Evolutionary conservation across 345 rosid species (phyloP).

Genomic region (Acer negundo): DNA sequence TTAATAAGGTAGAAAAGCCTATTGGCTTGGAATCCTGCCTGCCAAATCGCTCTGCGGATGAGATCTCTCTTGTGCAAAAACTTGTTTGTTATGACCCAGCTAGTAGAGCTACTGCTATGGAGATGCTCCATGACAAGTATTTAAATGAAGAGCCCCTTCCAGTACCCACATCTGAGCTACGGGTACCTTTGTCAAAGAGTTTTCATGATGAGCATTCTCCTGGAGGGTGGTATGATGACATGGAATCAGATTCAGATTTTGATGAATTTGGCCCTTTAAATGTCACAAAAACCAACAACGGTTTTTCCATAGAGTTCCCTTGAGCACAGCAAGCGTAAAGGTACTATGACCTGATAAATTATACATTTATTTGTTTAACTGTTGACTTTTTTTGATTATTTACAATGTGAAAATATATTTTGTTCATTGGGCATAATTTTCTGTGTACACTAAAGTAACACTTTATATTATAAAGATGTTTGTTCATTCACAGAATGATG

Average conservation of each 20-base stretch:
- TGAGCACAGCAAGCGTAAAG: conserved; percentile 23
- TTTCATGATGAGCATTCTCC: conserved; percentile 64
- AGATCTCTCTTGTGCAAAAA: conserved; percentile 61
- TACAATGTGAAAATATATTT: neutral
- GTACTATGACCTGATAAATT: conserved; percentile 4
- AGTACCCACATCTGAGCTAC: conserved; percentile 60
- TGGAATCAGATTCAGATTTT: conserved; percentile 67
- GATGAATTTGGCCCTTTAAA: conserved; percentile 59
- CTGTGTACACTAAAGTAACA: neutral
- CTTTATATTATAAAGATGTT: neutral
- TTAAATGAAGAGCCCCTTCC: conserved; percentile 79
- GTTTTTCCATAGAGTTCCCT: conserved; percentile 65
- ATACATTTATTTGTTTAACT: neutral
- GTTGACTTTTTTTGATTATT: neutral
- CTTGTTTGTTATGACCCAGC: conserved; percentile 84
- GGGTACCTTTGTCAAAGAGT: conserved; percentile 56
- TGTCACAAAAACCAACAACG: conserved; percentile 49
- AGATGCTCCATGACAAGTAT: conserved; percentile 71
- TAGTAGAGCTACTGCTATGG: conserved; percentile 70
- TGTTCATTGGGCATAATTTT: neutral
- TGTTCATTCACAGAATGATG: neutral
- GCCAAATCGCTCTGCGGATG: conserved; percentile 50
- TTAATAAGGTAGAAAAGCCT: conserved; percentile 72
- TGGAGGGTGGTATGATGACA: conserved; percentile 42
- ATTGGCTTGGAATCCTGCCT: conserved; percentile 64